phyloP scores from a whole-genome alignment of 495 filamentous ascomycete species.

The Staphylotrichum longicolle region DNA sequence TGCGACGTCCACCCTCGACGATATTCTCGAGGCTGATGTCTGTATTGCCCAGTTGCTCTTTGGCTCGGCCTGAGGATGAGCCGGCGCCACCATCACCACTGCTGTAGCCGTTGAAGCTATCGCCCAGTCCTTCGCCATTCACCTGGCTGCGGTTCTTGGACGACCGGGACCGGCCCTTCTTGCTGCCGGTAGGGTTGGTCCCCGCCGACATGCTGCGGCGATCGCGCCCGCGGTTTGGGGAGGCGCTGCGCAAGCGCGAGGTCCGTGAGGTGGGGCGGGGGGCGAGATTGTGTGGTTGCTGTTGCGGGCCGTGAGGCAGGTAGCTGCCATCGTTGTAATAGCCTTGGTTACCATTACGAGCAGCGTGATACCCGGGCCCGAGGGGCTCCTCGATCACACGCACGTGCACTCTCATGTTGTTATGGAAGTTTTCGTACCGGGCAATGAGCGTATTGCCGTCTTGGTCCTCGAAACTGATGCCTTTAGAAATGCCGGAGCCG shows the following conservation, averaged over 20 bases:
- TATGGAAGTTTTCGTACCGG: conserved; percentile 86
- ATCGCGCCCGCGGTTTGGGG: conserved; percentile 68
- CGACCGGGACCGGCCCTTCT: conserved; percentile 66
- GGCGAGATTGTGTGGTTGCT: conserved; percentile 52
- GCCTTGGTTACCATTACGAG: conserved; percentile 32
- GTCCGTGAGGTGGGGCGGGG: conserved; percentile 65
- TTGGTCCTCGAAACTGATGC: conserved; percentile 88
- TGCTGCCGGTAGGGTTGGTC: conserved; percentile 44
- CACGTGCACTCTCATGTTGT: conserved; percentile 88
- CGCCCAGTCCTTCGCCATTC: conserved; percentile 63
- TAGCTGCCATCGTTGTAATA: conserved; percentile 32
- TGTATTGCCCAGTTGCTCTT: conserved; percentile 83
- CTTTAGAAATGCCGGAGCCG: conserved; percentile 57
- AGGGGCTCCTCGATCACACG: conserved; percentile 72
- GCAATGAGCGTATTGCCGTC: conserved; percentile 86
- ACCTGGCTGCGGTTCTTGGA: conserved; percentile 69
- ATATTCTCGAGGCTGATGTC: conserved; percentile 98
- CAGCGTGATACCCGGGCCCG: conserved; percentile 37
- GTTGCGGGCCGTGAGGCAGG: conserved; percentile 51
- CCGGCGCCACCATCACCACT: conserved; percentile 75
- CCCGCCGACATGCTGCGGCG: conserved; percentile 74
- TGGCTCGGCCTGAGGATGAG: conserved; percentile 69
- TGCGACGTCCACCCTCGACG: conserved; percentile 90
- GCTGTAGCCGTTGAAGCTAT: conserved; percentile 68
- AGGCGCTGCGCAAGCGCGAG: conserved; percentile 76